Evolutionary conservation across 805 yeast species (phyloP).

Genomic region (Nakazawaea wyomingensis): DNA sequence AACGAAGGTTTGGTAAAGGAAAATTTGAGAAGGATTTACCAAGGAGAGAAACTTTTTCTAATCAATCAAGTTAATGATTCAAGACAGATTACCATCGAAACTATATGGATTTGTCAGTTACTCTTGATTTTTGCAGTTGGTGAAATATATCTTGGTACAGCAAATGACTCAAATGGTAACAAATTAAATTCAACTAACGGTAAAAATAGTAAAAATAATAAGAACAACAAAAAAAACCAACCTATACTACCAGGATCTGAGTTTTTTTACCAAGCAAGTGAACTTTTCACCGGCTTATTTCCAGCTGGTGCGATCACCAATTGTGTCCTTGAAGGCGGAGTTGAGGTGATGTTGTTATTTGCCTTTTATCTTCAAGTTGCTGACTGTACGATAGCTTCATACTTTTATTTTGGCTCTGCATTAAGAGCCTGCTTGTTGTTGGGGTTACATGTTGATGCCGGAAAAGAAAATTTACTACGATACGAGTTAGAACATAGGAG

Average conservation of each 20-base stretch:
- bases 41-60: constrained; percentile 18
- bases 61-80: constrained; percentile 39
- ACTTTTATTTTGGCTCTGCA: constrained; percentile 75
- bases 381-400: constrained; percentile 77
- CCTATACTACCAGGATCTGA: constrained; percentile 72
- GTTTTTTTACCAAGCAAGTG: constrained; percentile 75
- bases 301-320: constrained; percentile 78
- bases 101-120: constrained; percentile 78
- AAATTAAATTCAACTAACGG: constrained; percentile 24
- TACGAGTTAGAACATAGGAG: constrained; percentile 49
- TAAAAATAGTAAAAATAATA: constrained; percentile 16
- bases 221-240: constrained; percentile 15
- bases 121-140: constrained; percentile 72
- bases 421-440: constrained; percentile 63
- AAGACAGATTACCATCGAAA: constrained; percentile 42
- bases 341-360: constrained; percentile 67
- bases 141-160: constrained; percentile 78
- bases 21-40: constrained; percentile 58
- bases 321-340: constrained; percentile 73
- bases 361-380: constrained; percentile 82
- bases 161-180: constrained; percentile 54
- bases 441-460: constrained; percentile 83
- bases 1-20: constrained; percentile 76
- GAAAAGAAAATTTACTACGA: constrained; percentile 49
- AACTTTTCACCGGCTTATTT: constrained; percentile 68